Evolutionary conservation across 805 yeast genomes (phyloP), one percentile per base, ranked within the genome.

Genomic region (Cyberlindnera misumaiensis): DNA sequence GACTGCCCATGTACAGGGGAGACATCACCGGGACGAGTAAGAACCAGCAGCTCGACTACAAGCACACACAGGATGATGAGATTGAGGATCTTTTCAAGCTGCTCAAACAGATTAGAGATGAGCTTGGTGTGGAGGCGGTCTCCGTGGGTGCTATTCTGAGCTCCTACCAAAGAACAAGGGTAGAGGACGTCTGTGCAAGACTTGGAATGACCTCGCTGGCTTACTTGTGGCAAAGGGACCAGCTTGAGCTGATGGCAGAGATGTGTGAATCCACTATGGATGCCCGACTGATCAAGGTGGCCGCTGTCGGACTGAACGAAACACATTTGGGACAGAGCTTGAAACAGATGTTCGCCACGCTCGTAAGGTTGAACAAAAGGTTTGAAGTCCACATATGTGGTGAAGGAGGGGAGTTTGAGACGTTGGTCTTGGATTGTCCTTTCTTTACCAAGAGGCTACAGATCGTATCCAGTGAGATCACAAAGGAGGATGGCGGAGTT

Each of bases 351-450:
- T 73, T 71, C 39, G 83, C 86, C 1, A 70, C 64, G 0, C 59
- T 93, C 55, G 46, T 65, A 11, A 64, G 65, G 29, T 63, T 89
- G 43, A 82, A 88, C 56, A 43, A 56, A 9, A 62, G 65, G 58
- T 89, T 75, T 60, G 95, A 89, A 2, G 84, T 89, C 11, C 96
- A 90, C 58, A 78, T 93, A 0, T 93, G 98, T 64, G 99, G 99
- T 11, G 99, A 93, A 65, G 99, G 99, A 26, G 99, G 99, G 1
- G 99, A 93, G 59, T 93, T 87, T 59, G 99, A 93, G 58, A 82
- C 96, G 0, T 64, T 90, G 48, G 97, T 90, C 3, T 65, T 93
- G 22, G 96, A 93, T 59, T 86, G 94, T 1, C 95, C 96, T 0
- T 80, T 86, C 43, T 93, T 90, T 63, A 63, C 62, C 25, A 65